phyloP scores from a whole-genome alignment of 306 rosid species.

The Elaeagnus macrophylla region DNA sequence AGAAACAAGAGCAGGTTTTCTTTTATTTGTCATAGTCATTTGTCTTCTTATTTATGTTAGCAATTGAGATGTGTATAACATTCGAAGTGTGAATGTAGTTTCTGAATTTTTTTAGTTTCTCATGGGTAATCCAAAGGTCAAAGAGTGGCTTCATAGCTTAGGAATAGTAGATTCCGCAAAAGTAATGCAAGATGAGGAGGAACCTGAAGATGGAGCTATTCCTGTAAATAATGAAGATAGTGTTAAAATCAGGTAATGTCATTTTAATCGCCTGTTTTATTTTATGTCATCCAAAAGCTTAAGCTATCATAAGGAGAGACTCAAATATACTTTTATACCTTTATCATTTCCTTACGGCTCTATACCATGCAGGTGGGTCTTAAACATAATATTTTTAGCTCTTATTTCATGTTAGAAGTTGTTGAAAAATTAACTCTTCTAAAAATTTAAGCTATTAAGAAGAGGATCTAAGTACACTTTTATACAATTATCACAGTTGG shows the following conservation, averaged over 20 bases:
- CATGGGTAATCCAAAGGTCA: slow-evolving; percentile 30
- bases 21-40: slow-evolving; percentile 5
- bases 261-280: background rate
- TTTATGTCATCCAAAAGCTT: too few species aligned
- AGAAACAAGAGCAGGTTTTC: slow-evolving; percentile 79
- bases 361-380: too few species aligned
- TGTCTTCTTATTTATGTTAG: background rate
- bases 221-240: slow-evolving; percentile 57
- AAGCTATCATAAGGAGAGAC: too few species aligned
- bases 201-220: slow-evolving; percentile 73
- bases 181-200: slow-evolving; percentile 70
- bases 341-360: too few species aligned
- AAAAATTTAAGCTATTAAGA: too few species aligned
- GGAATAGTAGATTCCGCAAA: slow-evolving; percentile 73
- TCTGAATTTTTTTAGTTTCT: background rate
- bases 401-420: too few species aligned
- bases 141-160: slow-evolving; percentile 88
- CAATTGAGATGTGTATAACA: background rate
- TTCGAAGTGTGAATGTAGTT: too few species aligned
- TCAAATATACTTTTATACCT: too few species aligned
- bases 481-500: too few species aligned
- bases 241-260: slow-evolving; percentile 46
- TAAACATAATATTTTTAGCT: too few species aligned
- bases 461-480: too few species aligned
- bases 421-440: too few species aligned